Evolutionary conservation across 768 basidiomycete genomes (phyloP), one percentile per base, ranked within the genome.

Genomic region (Naganishia onofrii): DNA sequence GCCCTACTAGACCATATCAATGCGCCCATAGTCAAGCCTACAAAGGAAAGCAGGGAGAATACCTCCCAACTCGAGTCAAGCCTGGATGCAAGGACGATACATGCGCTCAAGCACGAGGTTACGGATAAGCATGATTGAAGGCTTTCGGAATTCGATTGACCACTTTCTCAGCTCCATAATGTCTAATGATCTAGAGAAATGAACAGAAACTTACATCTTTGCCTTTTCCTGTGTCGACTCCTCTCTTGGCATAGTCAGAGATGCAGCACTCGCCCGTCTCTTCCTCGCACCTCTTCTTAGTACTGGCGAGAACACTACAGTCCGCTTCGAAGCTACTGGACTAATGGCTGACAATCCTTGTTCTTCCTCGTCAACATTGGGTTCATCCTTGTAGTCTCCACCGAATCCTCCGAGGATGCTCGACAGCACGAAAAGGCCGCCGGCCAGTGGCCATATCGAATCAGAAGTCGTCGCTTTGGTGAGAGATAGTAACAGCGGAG

Each of bases 401-500:
- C 70, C 66, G 36, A 52, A 72, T 32, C 66, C 72, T 42, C 48
- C 75, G 21, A 66, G 73, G 42, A 66, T 68, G 57, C 31, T 73
- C 7, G 19, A 76, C 23, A 57, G 70, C 66, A 74, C 76, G 80
- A 97, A 91, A 53, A 98, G 86, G 64, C 85, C 84, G 3, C 91
- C 90, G n/a, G 92, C 87, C 63, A 97, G 82, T 7, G 95, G 93
- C 93, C 93, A 97, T 73, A 98, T 94, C 32, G 93, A 93, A 80
- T 99, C 96, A 15, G 91, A 91, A 46, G 95, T 96, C 4, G 94
- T 97, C 29, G 94, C 92, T 46, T 91, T 90, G 32, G 93, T 95
- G 76, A 99, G 83, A 6, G 95, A 97, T 76, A 89, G 87, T 68
- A 98, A 83, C 12, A 97, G 90, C 17, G 96, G 96, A 3, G 93